phyloP scores from a whole-genome alignment of 2,329 filamentous ascomycete genomes.

The Penicillium sp. region DNA sequence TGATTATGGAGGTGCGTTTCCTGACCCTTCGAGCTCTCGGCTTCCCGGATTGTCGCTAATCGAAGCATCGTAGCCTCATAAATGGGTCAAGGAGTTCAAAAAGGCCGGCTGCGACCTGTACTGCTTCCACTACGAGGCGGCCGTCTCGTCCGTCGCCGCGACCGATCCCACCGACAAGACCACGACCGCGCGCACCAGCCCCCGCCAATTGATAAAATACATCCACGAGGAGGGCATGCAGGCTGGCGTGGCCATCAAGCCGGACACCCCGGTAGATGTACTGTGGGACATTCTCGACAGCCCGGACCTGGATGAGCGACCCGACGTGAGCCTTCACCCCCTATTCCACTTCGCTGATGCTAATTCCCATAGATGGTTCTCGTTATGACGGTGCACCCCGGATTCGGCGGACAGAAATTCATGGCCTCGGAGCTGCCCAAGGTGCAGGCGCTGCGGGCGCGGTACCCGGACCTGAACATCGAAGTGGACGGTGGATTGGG shows the following conservation, averaged over 20 bases:
- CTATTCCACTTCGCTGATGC: conserved; percentile 1
- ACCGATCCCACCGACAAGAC: conserved; percentile 67
- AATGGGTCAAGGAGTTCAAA: conserved; percentile 95
- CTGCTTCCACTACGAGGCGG: conserved; percentile 99
- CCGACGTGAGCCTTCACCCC: conserved; percentile 66
- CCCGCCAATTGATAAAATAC: conserved; percentile 78
- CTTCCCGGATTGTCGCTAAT: conserved; percentile 4
- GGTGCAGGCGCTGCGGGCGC: conserved; percentile 72
- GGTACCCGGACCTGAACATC: conserved; percentile 90
- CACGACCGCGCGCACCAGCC: conserved; percentile 66
- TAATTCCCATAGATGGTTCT: conserved; percentile 73
- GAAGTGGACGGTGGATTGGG: conserved; percentile 94
- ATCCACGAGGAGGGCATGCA: conserved; percentile 85
- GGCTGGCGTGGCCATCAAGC: conserved; percentile 94
- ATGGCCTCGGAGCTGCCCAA: conserved; percentile 95
- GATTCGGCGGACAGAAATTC: conserved; percentile 97
- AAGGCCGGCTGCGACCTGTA: conserved; percentile 95
- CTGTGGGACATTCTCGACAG: conserved; percentile 83
- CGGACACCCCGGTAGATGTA: conserved; percentile 82
- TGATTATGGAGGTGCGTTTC: conserved; percentile 81
- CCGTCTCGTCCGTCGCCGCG: conserved; percentile 73
- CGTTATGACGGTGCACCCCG: conserved; percentile 96
- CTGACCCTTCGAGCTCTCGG: background rate
- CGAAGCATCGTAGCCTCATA: conserved; percentile 68
- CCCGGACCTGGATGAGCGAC: conserved; percentile 65